Base-by-base conservation (phyloP, 306 rosid species). In the Luffa acutangula region DNA sequence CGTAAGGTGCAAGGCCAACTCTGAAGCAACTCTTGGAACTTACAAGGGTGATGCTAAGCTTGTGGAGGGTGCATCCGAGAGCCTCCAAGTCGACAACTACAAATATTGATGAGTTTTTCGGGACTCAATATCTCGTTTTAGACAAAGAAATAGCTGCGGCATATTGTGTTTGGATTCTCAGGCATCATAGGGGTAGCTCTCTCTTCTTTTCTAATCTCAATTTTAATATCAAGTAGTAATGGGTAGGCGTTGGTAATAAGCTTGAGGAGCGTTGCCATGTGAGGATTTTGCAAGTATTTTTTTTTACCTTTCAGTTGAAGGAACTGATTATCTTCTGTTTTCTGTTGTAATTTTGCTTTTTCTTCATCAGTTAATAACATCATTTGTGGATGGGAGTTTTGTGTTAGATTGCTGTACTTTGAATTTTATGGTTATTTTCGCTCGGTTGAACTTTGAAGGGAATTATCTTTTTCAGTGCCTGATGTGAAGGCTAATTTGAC, bases 1-100 rank as follows among this genome's bases (percentile, higher is more conserved):
- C 33, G 76, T 79, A 1, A 84, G 97, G 84, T 81, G 85, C 85
- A 90, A 83, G 89, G 97, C 94, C 42, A 91, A 91, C 86, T 91
- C 94, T 1, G 89, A 90, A 37, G 92, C 94, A 3, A 92, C 97
- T 57, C 77, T 92, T 20, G 97, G 94, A 80, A 88, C 91, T 42
- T 92, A 92, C 88, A 78, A 88, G 83, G 97, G 97, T 49, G 87
- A 85, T 69, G 90, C 94, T 2, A 80, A 46, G 56, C 85, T 89
- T 5, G 82, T 80, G 7, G 93, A 92, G 78, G 97, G 91, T 75
- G 92, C 94, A 6, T 72, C 87, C 0, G 94, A 92, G 87, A 86
- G 88, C 66, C 94, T 90, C 69, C 94, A 92, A 34, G 88, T 88
- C 69, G 86, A 88, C 84, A 83, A 88, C 91, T 87, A 87, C 80